Conservation (phyloP, 345 rosid species). For the Adansonia digitata region DNA sequence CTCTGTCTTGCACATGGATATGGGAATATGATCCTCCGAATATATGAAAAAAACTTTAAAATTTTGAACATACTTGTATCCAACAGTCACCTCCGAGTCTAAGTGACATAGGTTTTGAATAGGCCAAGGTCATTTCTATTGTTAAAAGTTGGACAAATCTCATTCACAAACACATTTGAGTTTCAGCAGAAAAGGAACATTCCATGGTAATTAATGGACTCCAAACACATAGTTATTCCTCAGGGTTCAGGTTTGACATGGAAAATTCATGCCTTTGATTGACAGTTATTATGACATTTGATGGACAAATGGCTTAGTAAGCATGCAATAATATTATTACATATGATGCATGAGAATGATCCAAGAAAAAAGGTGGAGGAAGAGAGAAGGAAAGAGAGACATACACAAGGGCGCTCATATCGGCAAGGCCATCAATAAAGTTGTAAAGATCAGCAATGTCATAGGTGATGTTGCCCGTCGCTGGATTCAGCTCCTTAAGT, state of each 20-base stretch:
- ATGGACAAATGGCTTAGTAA: neutral
- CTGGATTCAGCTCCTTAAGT: constrained; percentile 69
- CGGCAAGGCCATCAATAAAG: constrained; percentile 69
- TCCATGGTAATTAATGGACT: neutral
- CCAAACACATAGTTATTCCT: neutral
- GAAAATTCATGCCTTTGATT: neutral
- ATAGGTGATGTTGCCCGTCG: constrained; percentile 48
- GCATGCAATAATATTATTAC: neutral
- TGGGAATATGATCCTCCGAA: too few relatives aligned
- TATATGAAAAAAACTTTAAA: too few relatives aligned
- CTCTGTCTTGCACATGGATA: too few relatives aligned
- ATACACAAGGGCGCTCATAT: constrained; percentile 74
- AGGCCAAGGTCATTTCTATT: neutral
- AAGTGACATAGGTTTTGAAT: too few relatives aligned
- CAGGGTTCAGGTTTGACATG: neutral
- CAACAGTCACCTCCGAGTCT: too few relatives aligned
- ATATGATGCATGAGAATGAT: neutral
- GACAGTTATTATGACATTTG: neutral
- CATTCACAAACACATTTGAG: neutral
- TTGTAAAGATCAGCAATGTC: constrained; percentile 69
- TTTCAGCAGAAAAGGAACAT: neutral
- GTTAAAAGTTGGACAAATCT: neutral
- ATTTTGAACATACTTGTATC: too few relatives aligned
- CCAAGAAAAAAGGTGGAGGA: neutral
- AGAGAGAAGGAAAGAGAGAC: constrained; percentile 16